Conservation (phyloP, 345 rosid species). For the Eutrema japonicum region DNA sequence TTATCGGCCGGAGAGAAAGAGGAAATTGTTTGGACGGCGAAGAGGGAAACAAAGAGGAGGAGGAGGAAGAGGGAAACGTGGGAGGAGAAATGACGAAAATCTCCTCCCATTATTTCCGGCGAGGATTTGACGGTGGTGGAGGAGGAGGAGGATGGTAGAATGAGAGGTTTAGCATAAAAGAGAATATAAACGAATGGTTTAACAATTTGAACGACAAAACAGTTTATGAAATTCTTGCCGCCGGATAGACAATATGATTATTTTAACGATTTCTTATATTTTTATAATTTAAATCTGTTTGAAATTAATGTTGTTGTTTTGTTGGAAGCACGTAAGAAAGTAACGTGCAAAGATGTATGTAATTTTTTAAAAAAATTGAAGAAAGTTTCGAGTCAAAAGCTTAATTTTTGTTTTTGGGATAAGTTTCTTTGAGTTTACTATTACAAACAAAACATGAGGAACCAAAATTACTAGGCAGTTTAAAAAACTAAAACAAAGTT, state of each 20-base stretch:
- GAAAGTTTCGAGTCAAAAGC: slow-evolving; percentile 11
- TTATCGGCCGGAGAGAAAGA: slow-evolving; percentile 55
- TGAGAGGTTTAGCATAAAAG: slow-evolving; percentile 26
- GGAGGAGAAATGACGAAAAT: slow-evolving; percentile 40
- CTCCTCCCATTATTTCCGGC: slow-evolving; percentile 49
- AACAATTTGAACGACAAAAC: slow-evolving; percentile 17
- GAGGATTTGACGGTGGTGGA: slow-evolving; percentile 26
- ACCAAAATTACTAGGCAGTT: slow-evolving; percentile 26
- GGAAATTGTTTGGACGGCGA: slow-evolving; percentile 25
- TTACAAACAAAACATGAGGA: background rate
- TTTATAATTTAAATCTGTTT: background rate
- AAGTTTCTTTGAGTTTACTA: slow-evolving; percentile 22
- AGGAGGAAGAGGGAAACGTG: slow-evolving; percentile 35
- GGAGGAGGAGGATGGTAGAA: slow-evolving; percentile 11
- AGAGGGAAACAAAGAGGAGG: slow-evolving; percentile 24
- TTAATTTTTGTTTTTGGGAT: background rate
- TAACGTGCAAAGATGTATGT: slow-evolving; percentile 56
- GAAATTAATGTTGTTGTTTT: slow-evolving; percentile 26
- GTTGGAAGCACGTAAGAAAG: slow-evolving; percentile 51
- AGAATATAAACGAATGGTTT: slow-evolving; percentile 22
- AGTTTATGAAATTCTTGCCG: slow-evolving; percentile 19
- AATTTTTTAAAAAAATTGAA: background rate
- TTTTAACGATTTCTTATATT: background rate
- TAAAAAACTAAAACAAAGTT: background rate
- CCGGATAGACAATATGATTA: slow-evolving; percentile 15